A percentile compares a stretch with the other conserved stretches of the same genome.
Evolutionary conservation across 805 yeast species (phyloP).

Genomic region (Kluyveromyces starmeri): DNA sequence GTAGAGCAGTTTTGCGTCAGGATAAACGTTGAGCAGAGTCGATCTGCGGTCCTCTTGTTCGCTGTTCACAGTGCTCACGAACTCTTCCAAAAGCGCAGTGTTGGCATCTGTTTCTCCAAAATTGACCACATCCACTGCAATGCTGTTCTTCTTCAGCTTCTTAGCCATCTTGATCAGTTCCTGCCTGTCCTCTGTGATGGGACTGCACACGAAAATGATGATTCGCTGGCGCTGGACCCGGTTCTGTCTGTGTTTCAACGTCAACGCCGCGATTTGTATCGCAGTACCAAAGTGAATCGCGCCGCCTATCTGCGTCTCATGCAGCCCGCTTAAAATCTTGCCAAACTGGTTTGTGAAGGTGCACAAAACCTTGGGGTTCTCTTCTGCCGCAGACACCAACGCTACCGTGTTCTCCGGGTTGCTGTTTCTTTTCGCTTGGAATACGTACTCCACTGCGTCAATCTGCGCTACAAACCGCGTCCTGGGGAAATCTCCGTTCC

Average conservation of each 20-base stretch:
- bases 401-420: slow-evolving; percentile 96
- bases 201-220: slow-evolving; percentile 82
- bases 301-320: slow-evolving; percentile 68
- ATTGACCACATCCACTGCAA: slow-evolving; percentile 82
- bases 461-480: slow-evolving; percentile 88
- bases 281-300: slow-evolving; percentile 64
- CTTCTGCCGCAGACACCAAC: slow-evolving; percentile 78
- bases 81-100: slow-evolving; percentile 69
- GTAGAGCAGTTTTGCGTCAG: slow-evolving; percentile 76
- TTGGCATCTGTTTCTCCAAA: slow-evolving; percentile 84
- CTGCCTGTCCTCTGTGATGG: slow-evolving; percentile 55
- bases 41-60: slow-evolving; percentile 54
- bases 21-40: slow-evolving; percentile 78
- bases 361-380: slow-evolving; percentile 76
- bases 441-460: slow-evolving; percentile 80
- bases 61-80: slow-evolving; percentile 57
- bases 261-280: slow-evolving; percentile 86
- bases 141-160: slow-evolving; percentile 84
- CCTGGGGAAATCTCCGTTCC: slow-evolving; percentile 90
- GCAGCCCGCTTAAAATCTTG: slow-evolving; percentile 73
- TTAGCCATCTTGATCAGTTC: slow-evolving; percentile 80
- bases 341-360: slow-evolving; percentile 86
- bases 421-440: slow-evolving; percentile 73
- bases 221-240: slow-evolving; percentile 87
- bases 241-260: slow-evolving; percentile 93